Conservation (phyloP, 352 stramenopile genomes). For the Globisporangium viniferum region DNA sequence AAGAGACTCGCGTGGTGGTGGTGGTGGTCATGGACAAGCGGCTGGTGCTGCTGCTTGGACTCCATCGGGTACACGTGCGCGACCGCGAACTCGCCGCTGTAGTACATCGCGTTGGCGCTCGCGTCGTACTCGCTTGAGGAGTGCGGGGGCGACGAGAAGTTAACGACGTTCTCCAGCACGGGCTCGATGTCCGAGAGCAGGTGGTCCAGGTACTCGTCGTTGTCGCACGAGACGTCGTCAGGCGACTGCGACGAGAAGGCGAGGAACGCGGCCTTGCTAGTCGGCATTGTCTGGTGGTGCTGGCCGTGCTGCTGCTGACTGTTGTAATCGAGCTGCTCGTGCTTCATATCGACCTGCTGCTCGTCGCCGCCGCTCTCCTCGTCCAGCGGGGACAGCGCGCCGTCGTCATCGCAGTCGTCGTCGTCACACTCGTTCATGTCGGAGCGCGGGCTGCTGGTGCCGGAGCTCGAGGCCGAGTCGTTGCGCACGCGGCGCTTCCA, state of each 20-base stretch:
- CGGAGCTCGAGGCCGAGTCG: slow-evolving; percentile 1
- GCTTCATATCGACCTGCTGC: slow-evolving; percentile 5
- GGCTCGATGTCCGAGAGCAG: slow-evolving; percentile 48
- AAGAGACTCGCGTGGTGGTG: not conserved
- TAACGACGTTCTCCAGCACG: slow-evolving; percentile 45
- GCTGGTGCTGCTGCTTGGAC: not conserved
- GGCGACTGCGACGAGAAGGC: slow-evolving; percentile 8
- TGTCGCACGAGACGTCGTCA: slow-evolving; percentile 21
- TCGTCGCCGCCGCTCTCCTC: not conserved
- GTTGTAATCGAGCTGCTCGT: not conserved
- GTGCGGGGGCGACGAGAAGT: slow-evolving; percentile 27
- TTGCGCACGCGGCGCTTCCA: slow-evolving; percentile 48
- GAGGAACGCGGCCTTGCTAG: not conserved
- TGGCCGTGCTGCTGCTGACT: not conserved
- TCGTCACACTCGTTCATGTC: slow-evolving; percentile 9
- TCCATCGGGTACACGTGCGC: not conserved
- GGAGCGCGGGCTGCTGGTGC: slow-evolving; percentile 13
- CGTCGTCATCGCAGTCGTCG: not conserved
- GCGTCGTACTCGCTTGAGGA: not conserved
- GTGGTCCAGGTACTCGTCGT: slow-evolving; percentile 42
- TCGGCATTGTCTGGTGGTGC: not conserved
- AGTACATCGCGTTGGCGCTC: not conserved
- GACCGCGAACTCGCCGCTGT: not conserved
- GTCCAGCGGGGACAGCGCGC: not conserved
- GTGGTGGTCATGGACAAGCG: not conserved